Evolutionary conservation across 495 filamentous ascomycete species (phyloP).

Genomic region (Penicillium mononematosum): DNA sequence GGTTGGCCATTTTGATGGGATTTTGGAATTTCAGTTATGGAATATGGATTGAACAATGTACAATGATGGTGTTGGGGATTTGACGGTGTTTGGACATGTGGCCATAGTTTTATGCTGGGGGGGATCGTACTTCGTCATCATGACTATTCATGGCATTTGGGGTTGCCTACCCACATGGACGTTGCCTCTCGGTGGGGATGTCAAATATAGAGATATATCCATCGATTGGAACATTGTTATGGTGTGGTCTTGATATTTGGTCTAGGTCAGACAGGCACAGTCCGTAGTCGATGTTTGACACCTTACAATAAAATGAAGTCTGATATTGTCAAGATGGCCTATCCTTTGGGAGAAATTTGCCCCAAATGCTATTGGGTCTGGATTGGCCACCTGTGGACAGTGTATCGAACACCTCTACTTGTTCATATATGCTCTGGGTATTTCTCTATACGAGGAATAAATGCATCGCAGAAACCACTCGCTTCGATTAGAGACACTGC

Average conservation of each 20-base stretch:
- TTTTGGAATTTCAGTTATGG: not conserved
- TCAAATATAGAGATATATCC: not conserved
- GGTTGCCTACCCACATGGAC: not conserved
- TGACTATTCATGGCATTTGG: constrained; percentile 11
- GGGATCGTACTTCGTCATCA: not conserved
- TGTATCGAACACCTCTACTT: not conserved
- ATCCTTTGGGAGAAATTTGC: not conserved
- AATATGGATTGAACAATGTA: not conserved
- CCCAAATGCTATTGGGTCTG: not conserved
- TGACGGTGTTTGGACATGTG: not conserved
- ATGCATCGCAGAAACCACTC: not conserved
- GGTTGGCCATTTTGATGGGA: not conserved
- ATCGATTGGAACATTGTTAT: not conserved
- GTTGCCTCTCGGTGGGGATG: not conserved
- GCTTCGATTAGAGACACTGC: not conserved
- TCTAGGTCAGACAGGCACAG: not conserved
- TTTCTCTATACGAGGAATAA: not conserved
- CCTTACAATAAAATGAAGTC: not conserved
- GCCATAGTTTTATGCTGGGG: constrained; percentile 2
- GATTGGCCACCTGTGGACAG: not conserved
- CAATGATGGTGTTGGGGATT: not conserved
- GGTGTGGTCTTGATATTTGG: not conserved
- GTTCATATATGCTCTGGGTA: not conserved
- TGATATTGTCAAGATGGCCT: not conserved
- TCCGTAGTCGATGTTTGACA: not conserved